Conservation (phyloP, 129 eudicot genomes). For the Logfia minima region DNA sequence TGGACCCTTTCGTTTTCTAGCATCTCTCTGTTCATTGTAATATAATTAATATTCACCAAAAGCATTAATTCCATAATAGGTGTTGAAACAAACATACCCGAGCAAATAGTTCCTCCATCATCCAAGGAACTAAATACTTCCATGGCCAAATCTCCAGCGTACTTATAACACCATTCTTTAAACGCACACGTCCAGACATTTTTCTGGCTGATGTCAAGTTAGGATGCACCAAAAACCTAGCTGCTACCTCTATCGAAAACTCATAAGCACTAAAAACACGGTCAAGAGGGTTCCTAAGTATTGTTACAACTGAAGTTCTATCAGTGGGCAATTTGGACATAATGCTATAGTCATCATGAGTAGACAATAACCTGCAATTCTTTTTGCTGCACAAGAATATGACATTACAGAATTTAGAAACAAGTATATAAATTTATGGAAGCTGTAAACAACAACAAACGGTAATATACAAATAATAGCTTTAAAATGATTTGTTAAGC, state of each 20-base stretch:
- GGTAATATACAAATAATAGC: background rate
- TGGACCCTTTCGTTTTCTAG: conserved; percentile 46
- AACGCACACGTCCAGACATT: conserved; percentile 51
- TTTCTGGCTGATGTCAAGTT: conserved; percentile 71
- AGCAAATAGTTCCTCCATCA: conserved; percentile 86
- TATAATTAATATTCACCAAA: background rate
- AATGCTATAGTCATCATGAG: conserved; percentile 97
- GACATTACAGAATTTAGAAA: background rate
- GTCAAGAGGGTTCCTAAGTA: conserved; percentile 86
- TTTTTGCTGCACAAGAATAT: conserved; percentile 60
- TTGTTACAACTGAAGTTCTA: conserved; percentile 81
- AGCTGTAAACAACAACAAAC: background rate
- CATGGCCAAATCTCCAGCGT: conserved; percentile 98
- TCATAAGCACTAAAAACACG: conserved; percentile 95
- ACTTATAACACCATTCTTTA: conserved; percentile 54
- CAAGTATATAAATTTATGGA: background rate
- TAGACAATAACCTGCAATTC: conserved; percentile 68
- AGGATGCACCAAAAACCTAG: conserved; percentile 85
- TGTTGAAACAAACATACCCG: conserved; percentile 60
- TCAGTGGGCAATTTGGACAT: conserved; percentile 76
- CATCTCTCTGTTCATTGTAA: conserved; percentile 59
- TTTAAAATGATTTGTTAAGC: background rate
- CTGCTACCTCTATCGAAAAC: conserved; percentile 92
- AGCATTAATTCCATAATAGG: background rate
- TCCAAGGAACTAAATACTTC: conserved; percentile 99